Evolutionary conservation across 352 stramenopile genomes (phyloP), one percentile per base, ranked within the genome.

Genomic region (Pythium brachiatum): DNA sequence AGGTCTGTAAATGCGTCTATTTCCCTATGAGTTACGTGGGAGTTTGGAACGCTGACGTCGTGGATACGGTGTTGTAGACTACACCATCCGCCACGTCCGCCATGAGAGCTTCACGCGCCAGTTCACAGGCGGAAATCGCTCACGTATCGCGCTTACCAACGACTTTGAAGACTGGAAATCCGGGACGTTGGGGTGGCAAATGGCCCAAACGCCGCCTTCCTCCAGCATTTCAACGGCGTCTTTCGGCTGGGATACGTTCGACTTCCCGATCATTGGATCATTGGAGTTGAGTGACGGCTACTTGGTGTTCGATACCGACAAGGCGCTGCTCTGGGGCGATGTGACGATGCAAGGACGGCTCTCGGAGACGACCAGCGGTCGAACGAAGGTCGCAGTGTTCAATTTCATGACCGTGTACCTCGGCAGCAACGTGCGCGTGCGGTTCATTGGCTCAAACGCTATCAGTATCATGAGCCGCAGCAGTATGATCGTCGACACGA

Each of bases 91-190:
- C 12, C 69, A 71, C 9, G 89, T 76, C 3, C 62, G 57, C 11
- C 79, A 80, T 1, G 68, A 73, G 39, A 94, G 95, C 70, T 97
- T 83, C 39, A 85, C 84, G 43, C 79, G 95, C 60, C 55, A 79
- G 21, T 99, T 98, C 73, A 64, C 57, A 0, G 73, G 84, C 23
- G 95, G 96, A 34, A 63, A 84, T 7, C 83, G 92, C 32, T 64
- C 75, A 11, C 48, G 71, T 47, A 86, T 95, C 36, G 38, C 78
- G 32, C 80, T 98, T 12, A 90, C 96, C 71, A 92, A 96, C 43
- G 81, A 97, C 75, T 98, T 99, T 84, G 95, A 99, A 68, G 92
- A 98, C 74, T 98, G 94, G 95, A 93, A 97, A 41, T 83, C 74
- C 15, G 96, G 95, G 0, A 97, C 87, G 12, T 75, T 89, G 47